Conservation (phyloP, 352 stramenopile genomes). For the Phytophthora pistaciae region DNA sequence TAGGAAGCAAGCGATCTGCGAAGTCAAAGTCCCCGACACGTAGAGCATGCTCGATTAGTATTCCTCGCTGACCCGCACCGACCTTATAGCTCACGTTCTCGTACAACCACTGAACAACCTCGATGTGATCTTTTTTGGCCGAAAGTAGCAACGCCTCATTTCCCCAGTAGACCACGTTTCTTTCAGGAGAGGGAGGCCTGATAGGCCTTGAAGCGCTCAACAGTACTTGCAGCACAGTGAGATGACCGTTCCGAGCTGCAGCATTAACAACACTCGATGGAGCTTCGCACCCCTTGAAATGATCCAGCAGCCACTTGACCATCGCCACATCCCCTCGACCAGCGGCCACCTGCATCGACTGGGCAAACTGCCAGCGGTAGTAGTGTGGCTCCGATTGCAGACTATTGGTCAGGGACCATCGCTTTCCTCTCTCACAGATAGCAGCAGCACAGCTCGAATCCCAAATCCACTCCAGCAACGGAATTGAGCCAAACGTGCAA, state of each 20-base stretch:
- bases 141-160: background rate
- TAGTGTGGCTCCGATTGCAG: conserved; percentile 4
- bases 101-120: background rate
- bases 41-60: background rate
- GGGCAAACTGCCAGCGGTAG: conserved; percentile 9
- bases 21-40: background rate
- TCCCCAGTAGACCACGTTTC: background rate
- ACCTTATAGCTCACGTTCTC: background rate
- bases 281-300: background rate
- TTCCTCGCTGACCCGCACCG: background rate
- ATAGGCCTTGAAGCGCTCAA: background rate
- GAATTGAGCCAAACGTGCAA: background rate
- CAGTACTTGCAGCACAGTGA: background rate
- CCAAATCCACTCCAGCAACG: conserved; percentile 14
- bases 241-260: background rate
- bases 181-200: background rate
- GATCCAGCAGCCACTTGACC: background rate
- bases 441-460: background rate
- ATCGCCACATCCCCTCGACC: background rate
- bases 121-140: background rate
- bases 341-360: background rate
- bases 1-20: background rate
- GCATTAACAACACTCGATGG: background rate
- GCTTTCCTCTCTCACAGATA: background rate
- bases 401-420: conserved; percentile 11